Base-by-base conservation (phyloP, 1,284 basidiomycete genomes). In the Rhodofomes roseus region DNA sequence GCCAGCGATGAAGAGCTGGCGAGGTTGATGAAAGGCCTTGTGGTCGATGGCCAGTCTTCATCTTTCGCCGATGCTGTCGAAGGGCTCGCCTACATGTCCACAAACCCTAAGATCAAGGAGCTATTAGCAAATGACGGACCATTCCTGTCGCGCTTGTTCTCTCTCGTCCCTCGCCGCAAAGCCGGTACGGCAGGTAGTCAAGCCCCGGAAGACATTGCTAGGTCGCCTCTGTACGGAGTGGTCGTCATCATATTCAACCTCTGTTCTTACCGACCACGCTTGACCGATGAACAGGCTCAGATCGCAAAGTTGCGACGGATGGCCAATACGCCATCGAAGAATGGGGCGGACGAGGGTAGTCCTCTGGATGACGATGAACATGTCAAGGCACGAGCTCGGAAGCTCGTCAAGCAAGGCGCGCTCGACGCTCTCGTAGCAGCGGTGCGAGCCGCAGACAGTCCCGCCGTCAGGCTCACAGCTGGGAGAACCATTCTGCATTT, bases 221-320 rank as follows among this genome's bases (percentile, higher is more conserved):
- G 80, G 23, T 79, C 87, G 0, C 75, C 92, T 9, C 76, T 90
- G 39, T 97, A 90, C 65, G 93, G 94, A 6, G 73, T 93, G 39
- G 80, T 90, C 29, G 80, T 86, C 51, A 87, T 95, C 59, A 81
- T 93, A 51, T 75, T 80, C 57, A 94, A 96, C 69, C 72, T 96
- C 37, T 86, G 85, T 46, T 75, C 81, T 8, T 90, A 90, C 68
- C 85, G 81, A 54, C 86, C 87, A 8, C 81, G 80, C 11, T 75
- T 94, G 20, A 88, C 83, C 1, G 85, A 90, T 55, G 92, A 96
- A 70, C 88, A 96, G 65, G 78, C 81, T 39, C 92, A 96, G 68
- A 82, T 95, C 11, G 86, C 86, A 52, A 91, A 87, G 67, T 76
- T 95, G 48, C 82, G 84, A 62, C 78, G 78, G 57, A 90, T 96